These are phyloP conservation scores for Cutaneotrichosporon arboriforme DNA, from an alignment of 1,284 basidiomycete genomes.

Conservation along the genomic window DNA sequence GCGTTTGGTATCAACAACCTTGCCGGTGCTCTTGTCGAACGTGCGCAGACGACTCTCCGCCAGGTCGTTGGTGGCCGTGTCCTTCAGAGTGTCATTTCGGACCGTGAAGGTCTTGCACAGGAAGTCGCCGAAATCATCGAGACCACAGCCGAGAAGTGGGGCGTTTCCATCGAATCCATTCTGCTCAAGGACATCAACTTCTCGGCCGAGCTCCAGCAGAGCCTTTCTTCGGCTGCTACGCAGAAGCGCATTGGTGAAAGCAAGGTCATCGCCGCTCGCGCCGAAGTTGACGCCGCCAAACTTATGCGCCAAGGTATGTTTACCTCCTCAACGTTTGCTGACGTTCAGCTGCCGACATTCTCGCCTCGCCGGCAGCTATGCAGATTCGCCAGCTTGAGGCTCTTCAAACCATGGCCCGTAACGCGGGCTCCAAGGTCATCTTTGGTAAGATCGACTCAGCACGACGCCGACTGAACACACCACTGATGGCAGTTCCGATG, in stretches of 20 bases:
- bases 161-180: constrained; percentile 89
- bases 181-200: constrained; percentile 74
- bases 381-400: constrained; percentile 94
- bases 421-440: constrained; percentile 54
- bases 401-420: constrained; percentile 64
- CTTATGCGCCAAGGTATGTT: constrained; percentile 67
- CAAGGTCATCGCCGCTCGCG: constrained; percentile 89
- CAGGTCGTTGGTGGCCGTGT: constrained; percentile 87
- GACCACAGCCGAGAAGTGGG: constrained; percentile 71
- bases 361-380: constrained; percentile 90
- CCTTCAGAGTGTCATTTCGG: constrained; percentile 55
- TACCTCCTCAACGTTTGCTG: not conserved
- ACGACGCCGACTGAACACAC: too few species aligned
- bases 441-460: constrained; percentile 8
- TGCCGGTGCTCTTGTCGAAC: constrained; percentile 78
- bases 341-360: constrained; percentile 53
- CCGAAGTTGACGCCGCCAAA: constrained; percentile 88
- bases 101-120: constrained; percentile 91
- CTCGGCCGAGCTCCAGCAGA: constrained; percentile 82
- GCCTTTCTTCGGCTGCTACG: constrained; percentile 85
- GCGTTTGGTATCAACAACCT: constrained; percentile 89
- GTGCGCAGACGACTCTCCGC: constrained; percentile 90
- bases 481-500: constrained; percentile 31
- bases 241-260: constrained; percentile 86
- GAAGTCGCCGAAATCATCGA: constrained; percentile 83